Percentiles rank a stretch among this genome's conserved stretches.
phyloP scores from a whole-genome alignment of 2,329 filamentous ascomycete genomes.

The Monosporascus sp. region DNA sequence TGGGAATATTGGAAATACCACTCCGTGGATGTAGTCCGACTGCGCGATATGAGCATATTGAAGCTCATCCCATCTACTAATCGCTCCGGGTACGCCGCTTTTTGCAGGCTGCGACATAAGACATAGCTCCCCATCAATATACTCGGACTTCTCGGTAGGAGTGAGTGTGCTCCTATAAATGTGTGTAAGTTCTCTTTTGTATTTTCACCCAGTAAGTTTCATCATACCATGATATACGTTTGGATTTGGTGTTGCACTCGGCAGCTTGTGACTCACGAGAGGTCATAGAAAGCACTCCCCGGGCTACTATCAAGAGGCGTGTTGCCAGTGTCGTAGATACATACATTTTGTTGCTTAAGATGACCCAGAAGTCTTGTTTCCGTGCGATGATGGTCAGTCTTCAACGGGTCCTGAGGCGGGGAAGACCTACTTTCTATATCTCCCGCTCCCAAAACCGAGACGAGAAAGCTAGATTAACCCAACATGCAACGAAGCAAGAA shows the following conservation, averaged over 20 bases:
- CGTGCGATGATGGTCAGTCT: neutral
- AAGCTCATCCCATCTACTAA: conserved; percentile 29
- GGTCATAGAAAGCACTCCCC: neutral
- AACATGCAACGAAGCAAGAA: neutral
- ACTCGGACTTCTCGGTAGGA: conserved; percentile 20
- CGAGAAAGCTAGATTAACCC: neutral
- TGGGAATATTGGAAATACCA: conserved; percentile 7
- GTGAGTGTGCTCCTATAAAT: conserved; percentile 12
- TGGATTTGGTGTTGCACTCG: neutral
- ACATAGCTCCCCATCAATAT: conserved; percentile 28
- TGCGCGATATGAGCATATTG: conserved; percentile 26
- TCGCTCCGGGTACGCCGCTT: conserved; percentile 19
- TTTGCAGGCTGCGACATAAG: conserved; percentile 22
- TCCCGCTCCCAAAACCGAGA: neutral
- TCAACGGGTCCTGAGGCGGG: neutral
- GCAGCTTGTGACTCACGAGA: neutral
- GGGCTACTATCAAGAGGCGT: neutral
- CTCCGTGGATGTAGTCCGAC: conserved; percentile 23
- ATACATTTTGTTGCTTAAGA: neutral
- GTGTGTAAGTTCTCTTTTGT: neutral
- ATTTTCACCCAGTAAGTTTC: neutral
- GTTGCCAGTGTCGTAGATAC: neutral
- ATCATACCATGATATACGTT: conserved; percentile 15
- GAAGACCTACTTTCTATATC: neutral
- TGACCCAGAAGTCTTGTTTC: neutral